phyloP scores from a whole-genome alignment of 1,284 basidiomycete species.

The Phaffia rhodozyma region DNA sequence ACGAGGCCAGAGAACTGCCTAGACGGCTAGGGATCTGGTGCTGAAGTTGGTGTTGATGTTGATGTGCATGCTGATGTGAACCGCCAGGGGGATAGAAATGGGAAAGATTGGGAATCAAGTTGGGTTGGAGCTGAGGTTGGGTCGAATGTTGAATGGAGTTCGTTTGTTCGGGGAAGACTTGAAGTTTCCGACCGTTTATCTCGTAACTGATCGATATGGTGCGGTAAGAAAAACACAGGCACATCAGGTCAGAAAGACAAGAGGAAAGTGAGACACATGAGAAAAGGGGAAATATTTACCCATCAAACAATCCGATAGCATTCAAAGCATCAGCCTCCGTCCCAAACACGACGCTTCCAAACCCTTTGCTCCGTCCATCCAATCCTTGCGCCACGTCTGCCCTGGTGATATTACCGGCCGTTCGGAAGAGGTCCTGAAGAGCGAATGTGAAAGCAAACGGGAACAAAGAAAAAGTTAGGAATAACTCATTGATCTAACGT shows the following conservation, averaged over 20 bases:
- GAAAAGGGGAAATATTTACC: slow-evolving; percentile 43
- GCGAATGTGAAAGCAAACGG: not conserved
- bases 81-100: too few species aligned
- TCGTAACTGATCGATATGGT: not conserved
- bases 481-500: not conserved
- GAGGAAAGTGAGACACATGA: not conserved
- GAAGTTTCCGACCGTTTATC: not conserved
- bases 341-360: slow-evolving; percentile 75
- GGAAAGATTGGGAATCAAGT: too few species aligned
- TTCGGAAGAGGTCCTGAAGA: slow-evolving; percentile 65
- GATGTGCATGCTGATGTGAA: not conserved
- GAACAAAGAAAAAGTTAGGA: not conserved
- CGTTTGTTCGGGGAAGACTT: not conserved
- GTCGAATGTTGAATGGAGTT: not conserved
- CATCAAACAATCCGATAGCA: slow-evolving; percentile 74
- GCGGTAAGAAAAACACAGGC: too few species aligned
- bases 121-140: not conserved
- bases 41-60: not conserved
- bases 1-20: too few species aligned
- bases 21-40: not conserved
- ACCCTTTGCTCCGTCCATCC: slow-evolving; percentile 73
- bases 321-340: slow-evolving; percentile 72
- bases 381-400: slow-evolving; percentile 79
- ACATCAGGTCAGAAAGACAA: not conserved
- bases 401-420: slow-evolving; percentile 71